Conservation (phyloP, 1,284 basidiomycete species). For the Cutaneotrichosporon cavernicola region DNA sequence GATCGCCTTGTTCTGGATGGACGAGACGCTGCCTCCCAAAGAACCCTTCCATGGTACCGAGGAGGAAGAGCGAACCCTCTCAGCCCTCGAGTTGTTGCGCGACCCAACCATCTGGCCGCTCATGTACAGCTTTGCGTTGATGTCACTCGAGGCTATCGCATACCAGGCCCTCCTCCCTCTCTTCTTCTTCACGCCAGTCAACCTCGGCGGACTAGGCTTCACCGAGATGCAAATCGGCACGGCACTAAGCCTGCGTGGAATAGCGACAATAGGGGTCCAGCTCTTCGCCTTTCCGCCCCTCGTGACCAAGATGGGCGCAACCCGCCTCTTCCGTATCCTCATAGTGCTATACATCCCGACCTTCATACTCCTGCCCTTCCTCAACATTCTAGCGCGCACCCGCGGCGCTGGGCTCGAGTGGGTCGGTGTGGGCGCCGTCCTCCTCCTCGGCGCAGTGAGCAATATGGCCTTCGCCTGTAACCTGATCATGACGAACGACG, state of each 20-base stretch:
- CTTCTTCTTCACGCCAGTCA: slow-evolving; percentile 47
- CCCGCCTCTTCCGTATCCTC: slow-evolving; percentile 37
- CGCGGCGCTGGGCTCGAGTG: slow-evolving; percentile 32
- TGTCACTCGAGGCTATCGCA: slow-evolving; percentile 38
- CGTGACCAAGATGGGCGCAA: slow-evolving; percentile 36
- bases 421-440: slow-evolving; percentile 26
- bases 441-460: slow-evolving; percentile 26
- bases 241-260: slow-evolving; percentile 38
- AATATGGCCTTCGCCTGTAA: slow-evolving; percentile 49
- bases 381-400: slow-evolving; percentile 38
- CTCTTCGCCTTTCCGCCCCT: slow-evolving; percentile 45
- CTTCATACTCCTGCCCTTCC: slow-evolving; percentile 38
- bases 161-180: slow-evolving; percentile 39
- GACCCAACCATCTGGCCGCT: slow-evolving; percentile 30
- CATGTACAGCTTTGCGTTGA: slow-evolving; percentile 38
- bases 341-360: slow-evolving; percentile 40
- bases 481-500: slow-evolving; percentile 43
- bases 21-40: slow-evolving; percentile 33
- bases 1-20: slow-evolving; percentile 31
- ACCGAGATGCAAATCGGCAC: slow-evolving; percentile 38
- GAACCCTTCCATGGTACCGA: background rate
- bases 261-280: slow-evolving; percentile 42
- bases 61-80: background rate
- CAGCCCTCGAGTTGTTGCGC: slow-evolving; percentile 31
- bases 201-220: slow-evolving; percentile 42